Percentiles rank a stretch among this genome's conserved stretches.
Conservation (phyloP, 805 yeast genomes). For the Monosporozyma aquatica region DNA sequence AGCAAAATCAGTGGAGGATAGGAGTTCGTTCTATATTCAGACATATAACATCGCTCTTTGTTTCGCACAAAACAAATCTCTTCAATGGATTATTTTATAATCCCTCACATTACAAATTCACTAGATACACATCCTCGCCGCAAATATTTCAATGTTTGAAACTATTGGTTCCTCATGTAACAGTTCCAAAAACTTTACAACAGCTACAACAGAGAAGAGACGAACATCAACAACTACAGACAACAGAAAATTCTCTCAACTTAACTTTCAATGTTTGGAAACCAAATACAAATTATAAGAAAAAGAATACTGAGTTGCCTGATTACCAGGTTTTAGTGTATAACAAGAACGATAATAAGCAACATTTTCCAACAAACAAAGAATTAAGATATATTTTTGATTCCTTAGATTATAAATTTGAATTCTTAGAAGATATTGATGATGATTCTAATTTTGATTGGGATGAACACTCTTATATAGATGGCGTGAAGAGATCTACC, state of each 20-base stretch:
- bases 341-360: constrained; percentile 32
- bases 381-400: constrained; percentile 35
- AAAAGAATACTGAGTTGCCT: constrained; percentile 59
- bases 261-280: constrained; percentile 72
- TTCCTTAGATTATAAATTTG: constrained; percentile 27
- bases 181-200: constrained; percentile 10
- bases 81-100: constrained; percentile 16
- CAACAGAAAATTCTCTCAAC: constrained; percentile 3
- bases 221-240: neutral
- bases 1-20: neutral
- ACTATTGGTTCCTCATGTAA: constrained; percentile 19
- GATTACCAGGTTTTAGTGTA: constrained; percentile 64
- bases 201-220: constrained; percentile 6
- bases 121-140: constrained; percentile 19
- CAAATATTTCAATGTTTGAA: constrained; percentile 28
- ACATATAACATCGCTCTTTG: neutral
- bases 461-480: constrained; percentile 17
- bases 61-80: neutral
- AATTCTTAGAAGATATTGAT: constrained; percentile 24
- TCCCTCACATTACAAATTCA: constrained; percentile 14
- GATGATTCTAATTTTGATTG: constrained; percentile 12
- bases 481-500: constrained; percentile 9
- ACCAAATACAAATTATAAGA: constrained; percentile 63
- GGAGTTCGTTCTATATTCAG: neutral
- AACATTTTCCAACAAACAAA: constrained; percentile 38